Percentiles rank a stretch among this genome's conserved stretches.
Evolutionary conservation across 1,139 yeast genomes (phyloP).

Genomic region (Lodderomyces elongisporus): DNA sequence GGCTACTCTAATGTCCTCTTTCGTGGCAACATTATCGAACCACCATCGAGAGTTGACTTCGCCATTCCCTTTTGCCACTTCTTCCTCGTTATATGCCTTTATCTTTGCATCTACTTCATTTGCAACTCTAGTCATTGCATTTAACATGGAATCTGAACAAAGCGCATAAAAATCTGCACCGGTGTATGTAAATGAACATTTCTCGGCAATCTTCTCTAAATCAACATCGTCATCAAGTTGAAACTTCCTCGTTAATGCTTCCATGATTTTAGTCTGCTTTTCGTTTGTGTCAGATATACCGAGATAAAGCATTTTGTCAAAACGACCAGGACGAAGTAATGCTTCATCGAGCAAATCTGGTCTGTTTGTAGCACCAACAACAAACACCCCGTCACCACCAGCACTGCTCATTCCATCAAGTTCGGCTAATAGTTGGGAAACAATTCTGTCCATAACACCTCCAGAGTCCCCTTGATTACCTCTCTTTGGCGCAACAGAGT

Average conservation of each 20-base stretch:
- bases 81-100: conserved; percentile 40
- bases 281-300: conserved; percentile 91
- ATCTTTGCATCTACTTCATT: conserved; percentile 67
- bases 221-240: conserved; percentile 57
- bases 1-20: conserved; percentile 60
- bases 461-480: conserved; percentile 99
- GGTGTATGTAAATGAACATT: conserved; percentile 83
- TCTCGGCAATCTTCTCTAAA: conserved; percentile 54
- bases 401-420: conserved; percentile 84
- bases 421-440: conserved; percentile 89
- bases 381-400: conserved; percentile 87
- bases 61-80: conserved; percentile 23
- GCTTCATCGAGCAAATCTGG: conserved; percentile 96
- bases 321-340: conserved; percentile 88
- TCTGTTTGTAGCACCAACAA: conserved; percentile 94
- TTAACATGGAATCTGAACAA: conserved; percentile 90
- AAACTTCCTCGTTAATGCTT: conserved; percentile 86
- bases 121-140: conserved; percentile 92
- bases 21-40: conserved; percentile 80
- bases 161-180: conserved; percentile 98
- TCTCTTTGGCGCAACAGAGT: conserved; percentile 95
- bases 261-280: conserved; percentile 78
- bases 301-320: conserved; percentile 88
- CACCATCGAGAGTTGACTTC: conserved; percentile 73
- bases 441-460: conserved; percentile 97